Base-by-base conservation (phyloP, 1,139 yeast species). In the Geotrichum reessii region DNA sequence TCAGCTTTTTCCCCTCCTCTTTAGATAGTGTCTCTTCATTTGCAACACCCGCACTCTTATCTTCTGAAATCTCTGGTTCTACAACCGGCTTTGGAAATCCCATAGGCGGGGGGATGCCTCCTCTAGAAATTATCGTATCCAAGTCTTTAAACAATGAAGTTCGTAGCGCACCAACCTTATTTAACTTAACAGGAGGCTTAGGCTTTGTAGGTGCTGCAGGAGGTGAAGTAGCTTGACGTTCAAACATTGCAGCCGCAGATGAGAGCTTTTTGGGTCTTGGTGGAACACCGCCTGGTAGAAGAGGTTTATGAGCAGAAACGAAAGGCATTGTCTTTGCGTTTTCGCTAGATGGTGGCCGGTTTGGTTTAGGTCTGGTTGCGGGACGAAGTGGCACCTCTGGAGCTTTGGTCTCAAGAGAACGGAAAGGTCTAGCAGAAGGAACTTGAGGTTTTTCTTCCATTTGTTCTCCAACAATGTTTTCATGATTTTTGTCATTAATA, bases 121-220 rank as follows among this genome's bases (percentile, higher is more conserved):
- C 75, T n/a, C 69, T 62, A 8, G 71, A 64, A 47, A 73, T 65
- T 17, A 71, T 70, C 19, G 65, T 66, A 53, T 66, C 67, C 56
- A 73, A 63, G 53, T 73, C 73, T 8, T 67, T 70, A 55, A 72
- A 72, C 57, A 71, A 59, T 1, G 75, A 67, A 2, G 73, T 68
- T 48, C 69, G 65, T 52, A 72, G 59, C 0, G 72, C 70, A 2
- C 74, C 73, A 24, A 72, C 64, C 31, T 69, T 65, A 27, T 47
- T 44, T 4, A 47, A 37, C 52, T 57, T 51, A 33, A 55, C 52
- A 44, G 58, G 60, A 9, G 58, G 58, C 37, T 59, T 59, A 3
- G 62, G 62, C 47, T 56, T 60, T 22, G 55, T 22, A 4, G 58
- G 53, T 14, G 57, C 53, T 5, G 57, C 28, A 19, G 61, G 58